These are phyloP conservation scores for Fraxinus quadrangulata DNA, from an alignment of 257 asterid species.

Conservation along the genomic window DNA sequence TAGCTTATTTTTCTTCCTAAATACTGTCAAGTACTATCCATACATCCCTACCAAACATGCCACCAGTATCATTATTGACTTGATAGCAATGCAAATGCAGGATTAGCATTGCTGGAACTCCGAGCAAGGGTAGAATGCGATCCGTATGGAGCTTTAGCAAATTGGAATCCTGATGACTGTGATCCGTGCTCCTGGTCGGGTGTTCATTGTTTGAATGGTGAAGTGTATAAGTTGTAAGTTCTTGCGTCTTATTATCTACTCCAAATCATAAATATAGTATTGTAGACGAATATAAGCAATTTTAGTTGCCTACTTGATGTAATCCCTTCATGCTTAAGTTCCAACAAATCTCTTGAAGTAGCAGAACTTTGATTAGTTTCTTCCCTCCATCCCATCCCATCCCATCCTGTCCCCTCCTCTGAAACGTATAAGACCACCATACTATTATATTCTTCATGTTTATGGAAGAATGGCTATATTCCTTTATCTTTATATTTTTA, in stretches of 20 bases:
- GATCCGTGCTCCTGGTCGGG: constrained; percentile 90
- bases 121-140: constrained; percentile 60
- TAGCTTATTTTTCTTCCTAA: no score
- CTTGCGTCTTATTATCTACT: constrained; percentile 5
- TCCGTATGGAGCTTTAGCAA: constrained; percentile 61
- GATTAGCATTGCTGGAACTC: constrained; percentile 65
- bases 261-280: constrained; percentile 9
- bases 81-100: constrained; percentile 42
- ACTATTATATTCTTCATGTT: neutral
- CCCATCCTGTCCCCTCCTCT: neutral
- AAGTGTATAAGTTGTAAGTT: constrained; percentile 76
- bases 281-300: neutral
- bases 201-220: constrained; percentile 60
- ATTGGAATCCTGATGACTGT: constrained; percentile 68
- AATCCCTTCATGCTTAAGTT: neutral
- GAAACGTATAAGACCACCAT: neutral
- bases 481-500: constrained; percentile 7
- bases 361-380: neutral
- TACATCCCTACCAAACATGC: neutral
- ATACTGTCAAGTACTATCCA: neutral
- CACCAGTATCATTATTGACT: constrained; percentile 1
- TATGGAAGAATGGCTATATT: neutral
- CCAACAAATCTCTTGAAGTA: neutral
- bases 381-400: neutral
- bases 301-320: neutral